phyloP scores from a whole-genome alignment of 2,329 filamentous ascomycete genomes.

The Penicillium sp. region DNA sequence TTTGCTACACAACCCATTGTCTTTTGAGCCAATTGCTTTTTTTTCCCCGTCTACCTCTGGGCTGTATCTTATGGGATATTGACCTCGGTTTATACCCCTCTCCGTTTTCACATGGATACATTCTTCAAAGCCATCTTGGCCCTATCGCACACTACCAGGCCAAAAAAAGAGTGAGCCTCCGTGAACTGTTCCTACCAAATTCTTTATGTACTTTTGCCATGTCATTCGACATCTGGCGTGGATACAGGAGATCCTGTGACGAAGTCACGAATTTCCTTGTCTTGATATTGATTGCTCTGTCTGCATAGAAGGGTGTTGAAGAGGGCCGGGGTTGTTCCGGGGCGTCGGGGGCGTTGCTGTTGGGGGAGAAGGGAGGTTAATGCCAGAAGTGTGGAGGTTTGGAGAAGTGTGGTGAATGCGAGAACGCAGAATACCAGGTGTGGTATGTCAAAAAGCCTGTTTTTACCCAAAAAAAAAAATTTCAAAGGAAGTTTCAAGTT shows the following conservation, averaged over 20 bases:
- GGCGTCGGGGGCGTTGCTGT: not conserved
- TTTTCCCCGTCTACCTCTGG: slow-evolving; percentile 1
- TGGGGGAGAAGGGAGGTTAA: not conserved
- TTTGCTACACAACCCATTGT: slow-evolving; percentile 1
- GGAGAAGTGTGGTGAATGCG: not conserved
- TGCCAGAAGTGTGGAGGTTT: not conserved
- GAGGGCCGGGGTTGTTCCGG: not conserved
- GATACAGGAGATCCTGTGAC: slow-evolving; percentile 14
- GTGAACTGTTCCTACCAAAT: not conserved
- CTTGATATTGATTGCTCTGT: slow-evolving; percentile 10
- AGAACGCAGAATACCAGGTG: slow-evolving; percentile 6
- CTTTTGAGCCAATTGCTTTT: slow-evolving; percentile 1
- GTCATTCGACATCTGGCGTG: slow-evolving; percentile 7
- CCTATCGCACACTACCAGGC: not conserved
- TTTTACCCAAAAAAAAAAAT: slow-evolving; percentile 21
- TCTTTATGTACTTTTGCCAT: slow-evolving; percentile 10
- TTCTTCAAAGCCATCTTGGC: slow-evolving; percentile 1
- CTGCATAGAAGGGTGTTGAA: slow-evolving; percentile 12
- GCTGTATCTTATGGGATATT: slow-evolving; percentile 16
- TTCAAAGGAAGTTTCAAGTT: slow-evolving; percentile 17
- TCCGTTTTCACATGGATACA: slow-evolving; percentile 12
- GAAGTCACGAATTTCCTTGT: slow-evolving; percentile 22
- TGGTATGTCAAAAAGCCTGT: slow-evolving; percentile 19
- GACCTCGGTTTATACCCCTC: slow-evolving; percentile 14
- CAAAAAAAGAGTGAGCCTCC: not conserved